A percentile compares a stretch with the other conserved stretches of the same genome.
Evolutionary conservation across 1,284 basidiomycete species (phyloP).

Genomic region (Wolfiporia cocos): DNA sequence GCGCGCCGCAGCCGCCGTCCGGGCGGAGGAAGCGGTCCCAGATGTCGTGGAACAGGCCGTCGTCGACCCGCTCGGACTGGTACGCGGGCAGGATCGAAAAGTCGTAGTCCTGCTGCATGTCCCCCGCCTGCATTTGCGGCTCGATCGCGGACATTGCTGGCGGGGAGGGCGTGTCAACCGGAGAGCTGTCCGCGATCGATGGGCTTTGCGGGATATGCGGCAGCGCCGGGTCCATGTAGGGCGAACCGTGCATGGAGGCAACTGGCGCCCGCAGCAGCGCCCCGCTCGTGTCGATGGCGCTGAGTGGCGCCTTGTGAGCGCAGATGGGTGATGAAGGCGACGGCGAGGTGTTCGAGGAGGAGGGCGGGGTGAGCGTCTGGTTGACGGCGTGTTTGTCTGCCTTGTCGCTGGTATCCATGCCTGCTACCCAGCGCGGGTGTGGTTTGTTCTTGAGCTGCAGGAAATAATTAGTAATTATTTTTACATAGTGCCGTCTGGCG

Average conservation of each 20-base stretch:
- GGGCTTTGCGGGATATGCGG: slow-evolving; percentile 10
- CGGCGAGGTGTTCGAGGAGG: neutral
- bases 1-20: slow-evolving; percentile 11
- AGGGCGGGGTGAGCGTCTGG: neutral
- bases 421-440: slow-evolving; percentile 52
- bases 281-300: neutral
- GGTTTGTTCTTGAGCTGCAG: slow-evolving; percentile 60
- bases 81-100: slow-evolving; percentile 20
- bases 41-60: slow-evolving; percentile 19
- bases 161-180: slow-evolving; percentile 14
- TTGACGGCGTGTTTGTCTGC: neutral
- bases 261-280: neutral
- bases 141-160: slow-evolving; percentile 14
- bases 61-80: slow-evolving; percentile 15
- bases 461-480: slow-evolving; percentile 7
- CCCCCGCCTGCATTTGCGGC: slow-evolving; percentile 5
- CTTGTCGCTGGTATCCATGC: slow-evolving; percentile 15
- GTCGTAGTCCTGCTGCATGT: slow-evolving; percentile 18
- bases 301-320: neutral
- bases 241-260: slow-evolving; percentile 2
- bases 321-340: neutral
- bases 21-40: slow-evolving; percentile 19
- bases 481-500: neutral
- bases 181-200: slow-evolving; percentile 6
- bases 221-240: neutral